phyloP scores from a whole-genome alignment of 371 early-diverging fungal species.

The Apophysomyces ossiformis region DNA sequence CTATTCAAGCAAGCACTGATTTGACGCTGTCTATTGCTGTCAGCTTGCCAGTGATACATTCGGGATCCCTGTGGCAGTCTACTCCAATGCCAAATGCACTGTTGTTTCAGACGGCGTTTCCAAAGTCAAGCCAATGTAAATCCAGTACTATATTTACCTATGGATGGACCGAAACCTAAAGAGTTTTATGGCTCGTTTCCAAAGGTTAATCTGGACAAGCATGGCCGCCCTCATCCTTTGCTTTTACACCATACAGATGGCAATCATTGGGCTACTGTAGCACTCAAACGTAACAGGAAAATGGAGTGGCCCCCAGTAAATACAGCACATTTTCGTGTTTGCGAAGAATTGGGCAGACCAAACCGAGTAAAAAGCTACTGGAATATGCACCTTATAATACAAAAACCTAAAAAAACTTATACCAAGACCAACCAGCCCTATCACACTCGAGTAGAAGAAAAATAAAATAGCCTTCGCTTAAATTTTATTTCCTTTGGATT shows the following conservation, averaged over 20 bases:
- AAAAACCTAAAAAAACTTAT: not conserved
- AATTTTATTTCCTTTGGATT: no score
- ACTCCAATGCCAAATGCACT: not conserved
- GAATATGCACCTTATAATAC: not conserved
- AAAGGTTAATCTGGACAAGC: not conserved
- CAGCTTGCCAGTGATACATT: slow-evolving; percentile 15
- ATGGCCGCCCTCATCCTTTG: not conserved
- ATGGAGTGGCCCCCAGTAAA: not conserved
- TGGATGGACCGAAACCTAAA: not conserved
- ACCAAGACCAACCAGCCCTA: not conserved
- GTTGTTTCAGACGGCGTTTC: not conserved
- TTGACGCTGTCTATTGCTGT: not conserved
- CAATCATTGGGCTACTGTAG: not conserved
- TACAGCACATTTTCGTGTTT: not conserved
- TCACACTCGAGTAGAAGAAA: not conserved
- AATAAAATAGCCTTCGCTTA: no score
- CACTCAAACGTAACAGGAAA: not conserved
- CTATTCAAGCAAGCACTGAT: not conserved
- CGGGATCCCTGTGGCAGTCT: not conserved
- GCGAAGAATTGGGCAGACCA: not conserved
- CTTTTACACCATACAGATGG: not conserved
- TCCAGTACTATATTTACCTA: no score
- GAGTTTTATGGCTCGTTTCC: not conserved
- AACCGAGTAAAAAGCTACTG: not conserved
- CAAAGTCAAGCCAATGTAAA: no score